Percentiles rank a stretch among this genome's conserved stretches.
These are phyloP conservation scores for Botrytis fragariae DNA, from an alignment of 2,329 filamentous ascomycete genomes.

Conservation along the genomic window DNA sequence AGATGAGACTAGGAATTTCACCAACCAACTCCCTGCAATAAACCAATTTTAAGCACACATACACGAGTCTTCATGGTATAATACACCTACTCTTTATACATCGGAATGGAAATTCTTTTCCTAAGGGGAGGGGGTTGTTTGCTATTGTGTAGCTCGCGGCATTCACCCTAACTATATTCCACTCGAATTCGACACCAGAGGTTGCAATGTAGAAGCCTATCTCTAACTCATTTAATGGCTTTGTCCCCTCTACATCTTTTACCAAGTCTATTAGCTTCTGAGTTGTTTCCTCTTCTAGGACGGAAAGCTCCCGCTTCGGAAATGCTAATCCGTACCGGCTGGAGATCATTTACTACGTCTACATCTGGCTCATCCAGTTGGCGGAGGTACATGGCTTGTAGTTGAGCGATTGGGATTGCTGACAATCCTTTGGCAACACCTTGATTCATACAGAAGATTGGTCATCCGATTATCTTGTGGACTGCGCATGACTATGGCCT, in stretches of 20 bases:
- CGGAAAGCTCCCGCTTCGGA: neutral
- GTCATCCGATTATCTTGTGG: conserved; percentile 38
- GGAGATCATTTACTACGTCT: conserved; percentile 14
- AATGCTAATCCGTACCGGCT: neutral
- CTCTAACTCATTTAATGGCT: neutral
- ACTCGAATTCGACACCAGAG: neutral
- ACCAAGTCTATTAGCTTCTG: neutral
- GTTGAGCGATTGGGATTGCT: conserved; percentile 27
- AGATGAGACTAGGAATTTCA: neutral
- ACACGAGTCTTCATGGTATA: neutral
- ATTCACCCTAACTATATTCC: neutral
- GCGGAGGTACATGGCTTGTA: conserved; percentile 32
- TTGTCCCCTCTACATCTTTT: neutral
- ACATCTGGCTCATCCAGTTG: conserved; percentile 26
- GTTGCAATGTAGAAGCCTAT: neutral
- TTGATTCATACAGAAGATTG: conserved; percentile 37
- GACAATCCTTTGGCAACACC: conserved; percentile 42
- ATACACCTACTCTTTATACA: neutral
- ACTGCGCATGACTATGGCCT: conserved; percentile 43
- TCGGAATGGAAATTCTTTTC: neutral
- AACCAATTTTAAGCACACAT: neutral
- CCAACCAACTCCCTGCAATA: neutral
- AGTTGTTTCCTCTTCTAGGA: neutral
- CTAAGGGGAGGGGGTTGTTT: neutral
- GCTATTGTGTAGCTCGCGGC: neutral